Evolutionary conservation across 129 eudicot species (phyloP), one percentile per base, ranked within the genome.

Genomic region (Chrysanthemum seticuspe): DNA sequence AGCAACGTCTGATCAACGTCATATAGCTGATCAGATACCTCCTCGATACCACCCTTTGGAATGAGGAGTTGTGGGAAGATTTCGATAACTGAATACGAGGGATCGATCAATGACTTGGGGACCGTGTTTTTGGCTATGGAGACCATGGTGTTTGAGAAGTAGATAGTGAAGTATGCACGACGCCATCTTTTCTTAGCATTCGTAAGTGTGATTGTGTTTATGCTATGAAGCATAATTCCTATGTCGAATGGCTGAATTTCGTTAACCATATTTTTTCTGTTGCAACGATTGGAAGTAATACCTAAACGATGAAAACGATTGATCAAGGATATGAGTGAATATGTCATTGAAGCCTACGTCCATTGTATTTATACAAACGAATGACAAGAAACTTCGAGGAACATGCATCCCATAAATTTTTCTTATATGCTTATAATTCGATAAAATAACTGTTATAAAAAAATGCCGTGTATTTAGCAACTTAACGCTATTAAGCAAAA

Each of bases 121-220:
- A 68, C 65, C 0, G 65, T 2, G 4, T 75, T 67, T 78, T 67
- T 82, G 48, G 80, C 75, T 7, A 86, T 72, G 29, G 90, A 83
- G 1, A 79, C 67, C 71, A 85, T 62, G 58, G 79, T 79, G 59
- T 80, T 82, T 10, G 96, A 86, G 72, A 82, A 79, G 45, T 72
- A 76, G 13, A 89, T 80, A 36, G 81, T 75, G 13, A 84, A 67
- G 71, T 84, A 89, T 5, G 91, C 89, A 13, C 83, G 70, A 6
- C 96, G 83, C 96, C 96, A 89, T 80, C 90, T 76, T 72, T 86
- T 89, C 59, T 84, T 87, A 50, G 91, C 85, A 52, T 77, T 76
- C 27, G 89, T 81, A 59, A 77, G 53, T 61, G 78, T 57, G 67
- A 74, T n/a, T 9, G 83, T 75, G 77, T 68, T 74, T 5, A 81